Evolutionary conservation across 768 basidiomycete genomes (phyloP).

Genomic region (Auriculariales sp.): DNA sequence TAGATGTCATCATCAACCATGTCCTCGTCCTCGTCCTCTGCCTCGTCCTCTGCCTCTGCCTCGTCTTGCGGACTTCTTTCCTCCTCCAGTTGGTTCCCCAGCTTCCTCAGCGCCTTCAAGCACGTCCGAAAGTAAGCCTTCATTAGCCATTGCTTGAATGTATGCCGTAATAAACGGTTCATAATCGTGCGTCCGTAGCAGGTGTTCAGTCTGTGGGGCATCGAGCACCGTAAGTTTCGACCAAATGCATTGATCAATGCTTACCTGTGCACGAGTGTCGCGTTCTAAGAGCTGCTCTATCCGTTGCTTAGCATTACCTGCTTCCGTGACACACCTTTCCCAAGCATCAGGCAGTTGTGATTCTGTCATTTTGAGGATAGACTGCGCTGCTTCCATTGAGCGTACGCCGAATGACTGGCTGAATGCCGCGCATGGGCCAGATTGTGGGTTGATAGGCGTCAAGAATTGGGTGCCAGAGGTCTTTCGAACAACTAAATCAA

Average conservation of each 20-base stretch:
- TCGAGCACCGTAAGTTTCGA: not conserved
- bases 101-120: slow-evolving; percentile 15
- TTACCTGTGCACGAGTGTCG: slow-evolving; percentile 28
- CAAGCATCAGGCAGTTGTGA: slow-evolving; percentile 25
- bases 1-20: too few species aligned
- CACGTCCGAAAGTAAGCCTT: slow-evolving; percentile 30
- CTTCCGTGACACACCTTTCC: slow-evolving; percentile 30
- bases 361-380: slow-evolving; percentile 29
- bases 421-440: slow-evolving; percentile 19
- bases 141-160: slow-evolving; percentile 25
- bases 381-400: slow-evolving; percentile 26
- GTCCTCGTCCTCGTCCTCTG: not conserved
- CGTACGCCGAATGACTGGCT: slow-evolving; percentile 30
- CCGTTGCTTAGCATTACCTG: slow-evolving; percentile 21
- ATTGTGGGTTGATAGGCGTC: slow-evolving; percentile 13
- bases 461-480: slow-evolving; percentile 18
- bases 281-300: slow-evolving; percentile 38
- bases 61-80: not conserved
- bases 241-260: slow-evolving; percentile 11
- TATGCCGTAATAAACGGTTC: slow-evolving; percentile 43
- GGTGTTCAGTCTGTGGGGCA: slow-evolving; percentile 35
- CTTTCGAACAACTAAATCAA: slow-evolving; percentile 22
- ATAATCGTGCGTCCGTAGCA: slow-evolving; percentile 48
- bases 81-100: not conserved
- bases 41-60: not conserved